Percentiles rank a stretch among this genome's conserved stretches.
These are phyloP conservation scores for Phaffomyces antillensis DNA, from an alignment of 805 yeast genomes.

Conservation along the genomic window DNA sequence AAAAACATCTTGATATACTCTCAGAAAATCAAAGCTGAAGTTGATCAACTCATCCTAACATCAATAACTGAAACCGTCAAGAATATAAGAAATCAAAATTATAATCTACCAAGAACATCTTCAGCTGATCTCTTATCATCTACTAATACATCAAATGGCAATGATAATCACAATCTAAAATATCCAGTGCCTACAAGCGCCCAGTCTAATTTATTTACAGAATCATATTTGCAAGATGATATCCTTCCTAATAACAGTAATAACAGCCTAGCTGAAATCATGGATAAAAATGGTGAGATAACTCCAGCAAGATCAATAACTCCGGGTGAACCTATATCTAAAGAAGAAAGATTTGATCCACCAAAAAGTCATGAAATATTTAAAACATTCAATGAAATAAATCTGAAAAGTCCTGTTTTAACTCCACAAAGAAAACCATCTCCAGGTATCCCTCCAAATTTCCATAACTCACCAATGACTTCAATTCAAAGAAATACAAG, in stretches of 20 bases:
- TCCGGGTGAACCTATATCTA: conserved; percentile 32
- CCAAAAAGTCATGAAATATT: conserved; percentile 6
- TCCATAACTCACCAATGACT: conserved; percentile 45
- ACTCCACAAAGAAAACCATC: conserved; percentile 25
- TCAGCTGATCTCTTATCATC: background rate
- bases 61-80: conserved; percentile 58
- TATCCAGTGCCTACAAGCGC: conserved; percentile 21
- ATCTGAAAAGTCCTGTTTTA: conserved; percentile 23
- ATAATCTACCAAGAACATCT: conserved; percentile 9
- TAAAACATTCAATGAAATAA: conserved; percentile 19
- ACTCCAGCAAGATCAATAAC: conserved; percentile 34
- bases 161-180: conserved; percentile 6
- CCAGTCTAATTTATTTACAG: conserved; percentile 29
- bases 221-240: conserved; percentile 34
- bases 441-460: conserved; percentile 16
- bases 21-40: conserved; percentile 70
- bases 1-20: conserved; percentile 71
- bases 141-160: too few relatives aligned
- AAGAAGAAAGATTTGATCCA: conserved; percentile 2
- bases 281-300: conserved; percentile 12
- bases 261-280: conserved; percentile 1
- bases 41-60: conserved; percentile 58
- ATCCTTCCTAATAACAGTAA: conserved; percentile 27
- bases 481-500: conserved; percentile 49
- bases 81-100: conserved; percentile 31